These are phyloP conservation scores for Rhizopogon vinicolor DNA, from an alignment of 768 basidiomycete species.

Conservation along the genomic window DNA sequence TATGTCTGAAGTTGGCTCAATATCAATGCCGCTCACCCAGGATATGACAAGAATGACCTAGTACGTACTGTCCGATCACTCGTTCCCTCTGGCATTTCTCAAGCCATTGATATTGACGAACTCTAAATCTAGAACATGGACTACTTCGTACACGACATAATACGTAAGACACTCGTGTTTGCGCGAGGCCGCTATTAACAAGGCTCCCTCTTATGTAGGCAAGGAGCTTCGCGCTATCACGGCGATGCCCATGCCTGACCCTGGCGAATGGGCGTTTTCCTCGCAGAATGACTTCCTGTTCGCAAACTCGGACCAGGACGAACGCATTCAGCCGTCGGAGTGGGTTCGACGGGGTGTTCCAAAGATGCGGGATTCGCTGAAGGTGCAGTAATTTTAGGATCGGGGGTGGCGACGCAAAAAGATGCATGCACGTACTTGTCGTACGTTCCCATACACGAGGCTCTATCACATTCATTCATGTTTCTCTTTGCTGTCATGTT, in stretches of 20 bases:
- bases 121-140: constrained; percentile 48
- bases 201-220: constrained; percentile 23
- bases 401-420: too few species aligned
- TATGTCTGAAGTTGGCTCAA: background rate
- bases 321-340: constrained; percentile 44
- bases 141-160: constrained; percentile 67
- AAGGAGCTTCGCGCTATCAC: constrained; percentile 63
- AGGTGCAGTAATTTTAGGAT: background rate
- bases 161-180: constrained; percentile 35
- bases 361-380: constrained; percentile 35
- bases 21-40: constrained; percentile 8
- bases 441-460: too few species aligned
- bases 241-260: constrained; percentile 54
- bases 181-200: too few species aligned
- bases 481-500: too few species aligned
- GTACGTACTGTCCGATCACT: constrained; percentile 26
- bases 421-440: too few species aligned
- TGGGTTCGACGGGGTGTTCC: constrained; percentile 50
- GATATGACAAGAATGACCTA: constrained; percentile 73
- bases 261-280: constrained; percentile 55
- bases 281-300: constrained; percentile 56
- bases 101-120: constrained; percentile 1
- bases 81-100: constrained; percentile 7
- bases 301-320: constrained; percentile 15
- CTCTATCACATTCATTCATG: too few species aligned